phyloP scores from a whole-genome alignment of 352 stramenopile genomes.

The Globisporangium megalacanthum region DNA sequence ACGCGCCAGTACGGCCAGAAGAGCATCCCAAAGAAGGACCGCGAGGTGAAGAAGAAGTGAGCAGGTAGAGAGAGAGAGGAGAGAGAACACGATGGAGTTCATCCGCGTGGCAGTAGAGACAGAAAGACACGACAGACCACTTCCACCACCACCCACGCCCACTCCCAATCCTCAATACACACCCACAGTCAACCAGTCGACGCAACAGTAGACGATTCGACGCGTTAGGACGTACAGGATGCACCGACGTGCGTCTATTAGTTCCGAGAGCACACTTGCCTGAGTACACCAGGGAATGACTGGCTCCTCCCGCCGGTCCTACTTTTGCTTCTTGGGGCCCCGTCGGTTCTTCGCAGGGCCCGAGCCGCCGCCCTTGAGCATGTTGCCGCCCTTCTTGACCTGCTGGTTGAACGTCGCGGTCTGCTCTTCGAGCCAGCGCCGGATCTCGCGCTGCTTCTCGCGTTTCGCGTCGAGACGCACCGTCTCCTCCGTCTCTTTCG shows the following conservation, averaged over 20 bases:
- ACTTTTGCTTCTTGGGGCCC: slow-evolving; percentile 37
- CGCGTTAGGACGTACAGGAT: too few species aligned
- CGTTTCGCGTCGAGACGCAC: slow-evolving; percentile 65
- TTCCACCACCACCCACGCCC: too few species aligned
- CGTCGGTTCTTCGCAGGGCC: slow-evolving; percentile 56
- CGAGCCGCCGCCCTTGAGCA: slow-evolving; percentile 93
- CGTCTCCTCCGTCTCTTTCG: slow-evolving; percentile 89
- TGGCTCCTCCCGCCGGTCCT: slow-evolving; percentile 10
- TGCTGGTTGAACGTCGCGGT: slow-evolving; percentile 98
- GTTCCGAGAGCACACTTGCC: too few species aligned
- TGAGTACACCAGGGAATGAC: background rate
- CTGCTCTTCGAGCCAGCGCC: slow-evolving; percentile 94
- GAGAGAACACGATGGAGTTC: background rate
- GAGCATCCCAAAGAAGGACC: slow-evolving; percentile 78
- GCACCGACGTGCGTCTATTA: background rate
- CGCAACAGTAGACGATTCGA: too few species aligned
- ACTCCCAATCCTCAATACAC: too few species aligned
- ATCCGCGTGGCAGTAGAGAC: too few species aligned
- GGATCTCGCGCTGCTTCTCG: slow-evolving; percentile 94
- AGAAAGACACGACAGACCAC: too few species aligned
- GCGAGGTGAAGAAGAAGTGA: slow-evolving; percentile 40
- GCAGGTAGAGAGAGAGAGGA: background rate
- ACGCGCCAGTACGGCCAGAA: slow-evolving; percentile 85
- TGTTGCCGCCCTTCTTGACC: slow-evolving; percentile 92
- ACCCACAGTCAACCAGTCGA: too few species aligned